These are phyloP conservation scores for Solanum chiquidenum DNA, from an alignment of 257 asterid species.

Conservation along the genomic window DNA sequence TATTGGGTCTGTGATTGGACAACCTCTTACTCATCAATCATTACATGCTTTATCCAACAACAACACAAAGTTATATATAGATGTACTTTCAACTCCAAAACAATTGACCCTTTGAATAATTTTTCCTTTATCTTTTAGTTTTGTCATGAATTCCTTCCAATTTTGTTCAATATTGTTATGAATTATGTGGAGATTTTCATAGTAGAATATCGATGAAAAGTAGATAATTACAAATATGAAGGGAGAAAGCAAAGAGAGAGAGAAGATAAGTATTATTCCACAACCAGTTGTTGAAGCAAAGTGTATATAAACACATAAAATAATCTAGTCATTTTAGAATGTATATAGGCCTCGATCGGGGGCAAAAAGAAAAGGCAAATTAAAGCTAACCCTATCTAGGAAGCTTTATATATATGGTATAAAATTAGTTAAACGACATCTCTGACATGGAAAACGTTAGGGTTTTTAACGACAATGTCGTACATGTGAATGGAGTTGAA, in stretches of 20 bases:
- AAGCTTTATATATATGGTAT: too few relatives aligned
- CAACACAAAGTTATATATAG: neutral
- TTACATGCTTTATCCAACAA: neutral
- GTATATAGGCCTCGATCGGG: too few relatives aligned
- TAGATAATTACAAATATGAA: neutral
- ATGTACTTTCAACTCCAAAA: neutral
- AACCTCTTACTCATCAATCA: neutral
- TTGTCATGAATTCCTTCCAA: neutral
- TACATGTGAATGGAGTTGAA: conserved; percentile 78
- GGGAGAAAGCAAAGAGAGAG: neutral
- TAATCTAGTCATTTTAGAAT: neutral
- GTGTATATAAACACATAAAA: neutral
- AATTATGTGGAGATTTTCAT: too few relatives aligned
- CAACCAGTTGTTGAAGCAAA: neutral
- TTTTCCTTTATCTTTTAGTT: too few relatives aligned
- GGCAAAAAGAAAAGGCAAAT: too few relatives aligned
- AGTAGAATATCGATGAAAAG: too few relatives aligned
- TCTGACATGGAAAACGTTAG: conserved; percentile 74
- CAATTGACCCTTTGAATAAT: neutral
- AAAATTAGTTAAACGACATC: conserved; percentile 11
- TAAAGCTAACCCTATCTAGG: neutral
- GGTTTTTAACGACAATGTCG: conserved; percentile 84
- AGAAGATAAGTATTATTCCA: neutral
- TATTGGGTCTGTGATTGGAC: neutral
- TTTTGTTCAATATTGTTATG: neutral